These are phyloP conservation scores for Grosmannia serpens DNA, from an alignment of 2,329 filamentous ascomycete species.

Conservation along the genomic window DNA sequence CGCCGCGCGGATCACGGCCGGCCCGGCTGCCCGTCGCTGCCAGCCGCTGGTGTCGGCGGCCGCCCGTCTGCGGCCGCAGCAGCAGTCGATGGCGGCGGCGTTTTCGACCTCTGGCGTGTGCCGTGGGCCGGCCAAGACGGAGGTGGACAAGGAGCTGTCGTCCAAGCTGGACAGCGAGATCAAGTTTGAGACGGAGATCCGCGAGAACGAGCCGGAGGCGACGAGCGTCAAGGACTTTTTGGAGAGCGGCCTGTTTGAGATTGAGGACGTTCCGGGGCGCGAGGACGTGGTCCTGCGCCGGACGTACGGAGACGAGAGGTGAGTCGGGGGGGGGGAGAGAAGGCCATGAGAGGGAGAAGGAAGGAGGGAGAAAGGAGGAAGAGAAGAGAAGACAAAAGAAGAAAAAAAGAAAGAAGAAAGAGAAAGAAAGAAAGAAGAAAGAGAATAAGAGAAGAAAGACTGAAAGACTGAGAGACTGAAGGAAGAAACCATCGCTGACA, in stretches of 20 bases:
- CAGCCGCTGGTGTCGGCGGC: slow-evolving; percentile 7
- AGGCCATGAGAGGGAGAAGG: too few species aligned
- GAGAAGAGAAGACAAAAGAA: neutral
- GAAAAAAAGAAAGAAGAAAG: neutral
- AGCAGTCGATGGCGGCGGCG: slow-evolving; percentile 23
- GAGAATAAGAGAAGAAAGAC: neutral
- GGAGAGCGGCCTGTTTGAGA: slow-evolving; percentile 72
- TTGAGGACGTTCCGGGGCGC: slow-evolving; percentile 70
- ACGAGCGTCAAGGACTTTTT: slow-evolving; percentile 79
- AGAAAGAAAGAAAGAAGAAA: neutral
- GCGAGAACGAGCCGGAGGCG: slow-evolving; percentile 59
- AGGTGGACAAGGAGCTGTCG: slow-evolving; percentile 67
- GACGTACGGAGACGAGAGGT: slow-evolving; percentile 82
- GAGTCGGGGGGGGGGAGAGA: neutral
- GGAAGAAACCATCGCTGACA: neutral
- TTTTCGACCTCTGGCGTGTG: slow-evolving; percentile 39
- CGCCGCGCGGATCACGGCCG: slow-evolving; percentile 43
- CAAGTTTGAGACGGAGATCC: slow-evolving; percentile 71
- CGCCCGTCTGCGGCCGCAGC: neutral
- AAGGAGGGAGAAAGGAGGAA: neutral
- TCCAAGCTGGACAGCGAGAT: slow-evolving; percentile 80
- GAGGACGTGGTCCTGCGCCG: slow-evolving; percentile 81
- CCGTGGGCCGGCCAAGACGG: slow-evolving; percentile 23
- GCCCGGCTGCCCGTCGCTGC: slow-evolving; percentile 20
- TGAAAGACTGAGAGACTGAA: neutral